Percentiles rank a stretch among this genome's conserved stretches.
These are phyloP conservation scores for Prunus davidiana DNA, from an alignment of 306 rosid species.

Conservation along the genomic window DNA sequence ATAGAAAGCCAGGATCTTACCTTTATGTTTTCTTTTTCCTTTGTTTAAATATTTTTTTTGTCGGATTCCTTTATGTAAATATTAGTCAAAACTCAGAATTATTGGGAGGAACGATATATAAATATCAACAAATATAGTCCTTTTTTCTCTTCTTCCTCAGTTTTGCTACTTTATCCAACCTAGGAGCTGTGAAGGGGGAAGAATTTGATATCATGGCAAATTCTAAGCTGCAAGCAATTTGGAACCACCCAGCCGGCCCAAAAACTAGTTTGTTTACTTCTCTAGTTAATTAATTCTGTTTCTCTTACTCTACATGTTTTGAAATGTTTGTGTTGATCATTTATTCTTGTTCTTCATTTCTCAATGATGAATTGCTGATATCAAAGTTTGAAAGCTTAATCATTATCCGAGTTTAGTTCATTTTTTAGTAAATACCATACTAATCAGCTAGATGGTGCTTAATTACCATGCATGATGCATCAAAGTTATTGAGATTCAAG, in stretches of 20 bases:
- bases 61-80: neutral
- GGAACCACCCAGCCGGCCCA: slow-evolving; percentile 23
- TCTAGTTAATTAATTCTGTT: neutral
- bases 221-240: slow-evolving; percentile 13
- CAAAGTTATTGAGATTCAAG: neutral
- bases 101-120: neutral
- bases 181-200: neutral
- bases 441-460: neutral
- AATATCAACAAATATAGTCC: too few species aligned
- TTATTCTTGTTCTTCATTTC: neutral
- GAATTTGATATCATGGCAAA: slow-evolving; percentile 1
- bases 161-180: neutral
- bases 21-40: neutral
- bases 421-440: neutral
- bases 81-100: neutral
- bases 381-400: neutral
- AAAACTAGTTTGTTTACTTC: slow-evolving; percentile 16
- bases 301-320: neutral
- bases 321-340: neutral
- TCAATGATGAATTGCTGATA: neutral
- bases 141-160: neutral
- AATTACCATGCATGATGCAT: neutral
- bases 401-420: too few species aligned
- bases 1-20: neutral
- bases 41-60: neutral